Conservation (phyloP, 305 asterid species). For the Coffea humblotiana region DNA sequence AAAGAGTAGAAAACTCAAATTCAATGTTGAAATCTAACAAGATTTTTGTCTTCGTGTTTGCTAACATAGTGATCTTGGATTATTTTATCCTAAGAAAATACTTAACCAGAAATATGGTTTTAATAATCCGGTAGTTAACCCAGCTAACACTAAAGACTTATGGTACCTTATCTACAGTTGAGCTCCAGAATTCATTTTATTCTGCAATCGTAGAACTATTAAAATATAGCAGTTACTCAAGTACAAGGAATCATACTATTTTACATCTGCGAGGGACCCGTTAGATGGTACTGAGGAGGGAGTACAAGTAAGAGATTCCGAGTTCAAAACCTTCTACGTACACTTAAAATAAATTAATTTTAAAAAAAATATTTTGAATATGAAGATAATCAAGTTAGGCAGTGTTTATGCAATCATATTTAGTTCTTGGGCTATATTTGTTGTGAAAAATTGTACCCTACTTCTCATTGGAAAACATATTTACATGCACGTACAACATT, state of each 20-base stretch:
- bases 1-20: not conserved
- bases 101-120: no score
- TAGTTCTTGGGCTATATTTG: not conserved
- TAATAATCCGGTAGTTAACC: no score
- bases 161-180: not conserved
- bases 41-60: not conserved
- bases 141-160: no score
- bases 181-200: not conserved
- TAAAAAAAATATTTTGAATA: no score
- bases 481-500: constrained; percentile 24
- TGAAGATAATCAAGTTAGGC: not conserved
- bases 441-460: constrained; percentile 4
- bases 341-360: no score
- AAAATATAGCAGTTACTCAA: not conserved
- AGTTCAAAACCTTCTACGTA: no score
- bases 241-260: not conserved
- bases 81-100: no score
- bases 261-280: no score
- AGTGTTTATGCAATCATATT: not conserved
- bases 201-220: not conserved
- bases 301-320: no score
- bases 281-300: no score
- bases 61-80: not conserved
- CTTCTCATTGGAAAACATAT: constrained; percentile 17
- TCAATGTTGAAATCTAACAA: not conserved